Conservation (phyloP, 208 protist species). For the Trypanosoma mega region DNA sequence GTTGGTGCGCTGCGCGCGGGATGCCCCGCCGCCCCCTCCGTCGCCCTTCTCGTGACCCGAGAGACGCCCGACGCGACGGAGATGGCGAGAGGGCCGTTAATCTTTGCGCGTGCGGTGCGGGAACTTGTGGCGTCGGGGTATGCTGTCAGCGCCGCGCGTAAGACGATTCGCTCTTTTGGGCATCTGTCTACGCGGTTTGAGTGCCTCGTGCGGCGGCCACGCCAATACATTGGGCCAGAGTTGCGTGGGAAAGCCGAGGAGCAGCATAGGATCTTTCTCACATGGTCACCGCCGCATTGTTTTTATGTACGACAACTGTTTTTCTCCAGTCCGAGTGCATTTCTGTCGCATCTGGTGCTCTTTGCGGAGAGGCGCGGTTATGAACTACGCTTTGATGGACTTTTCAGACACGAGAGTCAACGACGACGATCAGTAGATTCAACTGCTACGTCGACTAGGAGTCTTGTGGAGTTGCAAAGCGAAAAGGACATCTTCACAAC, state of each 20-base stretch:
- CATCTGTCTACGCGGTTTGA: slow-evolving; percentile 1
- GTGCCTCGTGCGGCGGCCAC: slow-evolving; percentile 1
- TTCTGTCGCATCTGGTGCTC: slow-evolving; percentile 54
- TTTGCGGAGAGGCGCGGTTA: slow-evolving; percentile 40
- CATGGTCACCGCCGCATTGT: slow-evolving; percentile 31
- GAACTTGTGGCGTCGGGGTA: slow-evolving; percentile 41
- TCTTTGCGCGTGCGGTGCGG: slow-evolving; percentile 44
- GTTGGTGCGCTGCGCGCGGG: slow-evolving; percentile 46
- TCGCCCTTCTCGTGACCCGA: slow-evolving; percentile 38
- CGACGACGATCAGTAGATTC: not conserved
- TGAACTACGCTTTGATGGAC: slow-evolving; percentile 53
- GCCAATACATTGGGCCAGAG: slow-evolving; percentile 1
- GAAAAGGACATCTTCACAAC: slow-evolving; percentile 53
- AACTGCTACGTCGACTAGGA: slow-evolving; percentile 5
- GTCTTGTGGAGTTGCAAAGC: slow-evolving; percentile 29
- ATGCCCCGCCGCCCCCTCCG: slow-evolving; percentile 34
- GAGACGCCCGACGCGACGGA: not conserved
- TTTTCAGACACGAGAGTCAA: slow-evolving; percentile 27
- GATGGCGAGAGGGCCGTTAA: slow-evolving; percentile 4
- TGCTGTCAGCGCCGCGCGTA: slow-evolving; percentile 25
- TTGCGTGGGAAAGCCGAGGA: not conserved
- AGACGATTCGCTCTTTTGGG: not conserved
- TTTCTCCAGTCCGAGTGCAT: slow-evolving; percentile 58
- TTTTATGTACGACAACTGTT: slow-evolving; percentile 49
- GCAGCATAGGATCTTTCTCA: slow-evolving; percentile 26